These are phyloP conservation scores for Chlamydomonas incerta DNA, from an alignment of 139 green algal species.

Conservation along the genomic window DNA sequence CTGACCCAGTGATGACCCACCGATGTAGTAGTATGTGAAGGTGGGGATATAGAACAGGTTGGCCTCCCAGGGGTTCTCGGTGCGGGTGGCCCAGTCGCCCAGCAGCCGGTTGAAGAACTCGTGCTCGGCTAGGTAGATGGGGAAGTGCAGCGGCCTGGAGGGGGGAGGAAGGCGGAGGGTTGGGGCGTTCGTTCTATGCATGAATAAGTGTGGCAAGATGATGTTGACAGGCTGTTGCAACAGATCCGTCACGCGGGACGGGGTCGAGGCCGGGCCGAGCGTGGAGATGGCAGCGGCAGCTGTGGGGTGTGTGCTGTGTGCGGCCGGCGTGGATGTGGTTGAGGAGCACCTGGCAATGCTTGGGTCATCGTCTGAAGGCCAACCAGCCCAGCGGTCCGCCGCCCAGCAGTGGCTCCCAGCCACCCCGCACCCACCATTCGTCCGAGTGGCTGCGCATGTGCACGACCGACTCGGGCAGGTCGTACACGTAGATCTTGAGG, in stretches of 20 bases:
- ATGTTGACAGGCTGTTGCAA: too few relatives aligned
- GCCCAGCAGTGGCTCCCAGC: too few relatives aligned
- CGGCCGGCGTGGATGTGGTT: background rate
- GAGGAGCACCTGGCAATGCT: too few relatives aligned
- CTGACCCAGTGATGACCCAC: too few relatives aligned
- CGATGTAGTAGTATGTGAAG: background rate
- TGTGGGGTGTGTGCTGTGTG: background rate
- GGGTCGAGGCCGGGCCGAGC: background rate
- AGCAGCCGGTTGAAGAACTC: constrained; percentile 21
- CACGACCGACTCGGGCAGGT: background rate
- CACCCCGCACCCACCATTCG: background rate
- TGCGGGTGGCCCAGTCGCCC: background rate
- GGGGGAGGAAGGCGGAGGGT: too few relatives aligned
- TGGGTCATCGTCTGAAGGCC: too few relatives aligned
- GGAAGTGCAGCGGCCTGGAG: constrained; percentile 20
- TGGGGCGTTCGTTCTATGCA: too few relatives aligned
- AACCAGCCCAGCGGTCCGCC: too few relatives aligned
- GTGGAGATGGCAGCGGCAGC: too few relatives aligned
- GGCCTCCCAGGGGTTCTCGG: constrained; percentile 28
- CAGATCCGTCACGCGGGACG: too few relatives aligned
- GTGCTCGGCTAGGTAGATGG: constrained; percentile 34
- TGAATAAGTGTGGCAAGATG: too few relatives aligned
- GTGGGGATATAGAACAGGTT: constrained; percentile 18
- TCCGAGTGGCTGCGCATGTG: background rate
- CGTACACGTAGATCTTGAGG: constrained; percentile 3